A percentile compares a stretch with the other conserved stretches of the same genome.
Evolutionary conservation across 805 yeast genomes (phyloP).

Genomic region (Sugiyamaella floridensis): DNA sequence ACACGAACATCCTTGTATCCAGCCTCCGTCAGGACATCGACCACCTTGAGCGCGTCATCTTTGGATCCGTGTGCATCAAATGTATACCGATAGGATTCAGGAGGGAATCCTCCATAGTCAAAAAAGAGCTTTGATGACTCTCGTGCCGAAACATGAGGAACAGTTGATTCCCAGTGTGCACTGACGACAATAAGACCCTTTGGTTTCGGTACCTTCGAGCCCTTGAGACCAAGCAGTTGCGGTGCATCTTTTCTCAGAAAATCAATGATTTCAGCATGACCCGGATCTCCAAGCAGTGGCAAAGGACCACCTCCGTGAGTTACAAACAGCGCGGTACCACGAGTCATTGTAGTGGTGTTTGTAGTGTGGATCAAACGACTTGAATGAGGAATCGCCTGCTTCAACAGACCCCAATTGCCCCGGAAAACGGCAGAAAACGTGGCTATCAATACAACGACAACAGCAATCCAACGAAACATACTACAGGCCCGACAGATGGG

Average conservation of each 20-base stretch:
- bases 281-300: conserved; percentile 6
- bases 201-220: background rate
- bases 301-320: conserved; percentile 11
- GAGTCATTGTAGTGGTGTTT: background rate
- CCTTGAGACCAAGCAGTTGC: conserved; percentile 1
- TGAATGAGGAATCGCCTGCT: too few relatives aligned
- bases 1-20: conserved; percentile 1
- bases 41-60: conserved; percentile 1
- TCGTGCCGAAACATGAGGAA: conserved; percentile 7
- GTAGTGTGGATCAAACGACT: too few relatives aligned
- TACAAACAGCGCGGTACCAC: conserved; percentile 8
- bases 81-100: conserved; percentile 4
- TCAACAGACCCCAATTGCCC: too few relatives aligned
- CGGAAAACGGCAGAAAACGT: too few relatives aligned
- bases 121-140: conserved; percentile 1
- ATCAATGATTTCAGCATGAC: conserved; percentile 2
- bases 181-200: conserved; percentile 6
- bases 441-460: too few relatives aligned
- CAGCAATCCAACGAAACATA: too few relatives aligned
- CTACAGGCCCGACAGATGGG: too few relatives aligned
- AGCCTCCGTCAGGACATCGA: conserved; percentile 2
- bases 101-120: conserved; percentile 8
- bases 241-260: conserved; percentile 4
- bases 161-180: conserved; percentile 11
- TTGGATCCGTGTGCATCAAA: conserved; percentile 3